Base-by-base conservation (phyloP, 768 basidiomycete species). In the Mycena kentingensis region DNA sequence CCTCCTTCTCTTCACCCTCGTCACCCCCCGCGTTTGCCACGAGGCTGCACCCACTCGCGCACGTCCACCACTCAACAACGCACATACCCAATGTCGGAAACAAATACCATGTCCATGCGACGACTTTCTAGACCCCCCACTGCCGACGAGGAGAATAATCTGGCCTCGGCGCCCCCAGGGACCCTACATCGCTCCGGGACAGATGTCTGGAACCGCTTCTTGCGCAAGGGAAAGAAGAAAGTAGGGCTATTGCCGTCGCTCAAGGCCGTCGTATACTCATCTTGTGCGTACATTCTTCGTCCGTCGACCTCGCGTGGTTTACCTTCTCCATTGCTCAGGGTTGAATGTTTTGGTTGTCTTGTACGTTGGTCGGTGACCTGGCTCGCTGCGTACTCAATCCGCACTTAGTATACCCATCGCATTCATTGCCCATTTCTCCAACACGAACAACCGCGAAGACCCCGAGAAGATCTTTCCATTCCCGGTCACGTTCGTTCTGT, bases 401-500 rank as follows among this genome's bases (percentile, higher is more conserved):
- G n/a, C n/a, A n/a, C n/a, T n/a, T n/a, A n/a, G n/a, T 55, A 73
- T 85, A 5, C 85, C 85, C 0, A 49, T 85, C 21, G 79, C 85
- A 16, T 88, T 84, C 84, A 74, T 71, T 10, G 74, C 78, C 0
- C 80, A 85, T 61, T 86, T 82, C 35, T 44, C 26, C 5, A 65
- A 62, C 39, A 54, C 7, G 7, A 26, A 28, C 36, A 7, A 35
- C 52, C 22, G 16, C 26, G 29, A 48, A 39, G 34, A 52, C 39
- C 10, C 51, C 25, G 26, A 37, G 21, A 10, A 42, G 21, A 26
- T 24, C 22, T 42, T 42, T 42, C 41, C 41, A 5, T 46, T 29
- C 31, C 4, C 18, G 11, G 26, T 16, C n/a, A 60, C 58, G 3
- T 60, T 60, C 25, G 15, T 60, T 10, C 22, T 89, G 5, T 82